Base-by-base conservation (phyloP, 2,329 filamentous ascomycete species). In the Herpotrichia juniperi region DNA sequence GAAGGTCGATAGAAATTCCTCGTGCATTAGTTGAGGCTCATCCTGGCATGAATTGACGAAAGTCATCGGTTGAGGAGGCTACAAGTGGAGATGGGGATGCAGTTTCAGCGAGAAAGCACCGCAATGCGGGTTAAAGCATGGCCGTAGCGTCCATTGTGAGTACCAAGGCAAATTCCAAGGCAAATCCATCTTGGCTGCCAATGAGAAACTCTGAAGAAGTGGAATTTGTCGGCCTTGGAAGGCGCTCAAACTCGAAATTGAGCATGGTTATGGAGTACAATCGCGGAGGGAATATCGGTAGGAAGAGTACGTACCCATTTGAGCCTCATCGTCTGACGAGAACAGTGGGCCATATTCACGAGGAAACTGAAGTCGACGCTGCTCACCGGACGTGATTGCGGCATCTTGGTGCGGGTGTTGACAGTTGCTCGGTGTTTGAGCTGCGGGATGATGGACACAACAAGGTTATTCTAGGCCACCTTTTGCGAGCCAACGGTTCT, bases 231-330 rank as follows among this genome's bases (percentile, higher is more conserved):
- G 34, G 31, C 28, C 21, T 45, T 39, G 22, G 25, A 30, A 48
- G 28, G 8, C n/a, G 12, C 45, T 40, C 40, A 34, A 19, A 28
- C 34, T 30, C 19, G 45, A 31, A 11, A 24, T 25, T 42, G 25
- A 21, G 35, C n/a, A 14, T 16, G 46, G n/a, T 46, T 24, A 25
- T 37, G 44, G 10, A 31, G 26, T 16, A 34, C 14, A n/a, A 37
- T 37, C 16, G 16, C 59, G 57, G 59, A 46, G 56, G 47, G 57
- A 55, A 50, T 60, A 25, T 60, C 59, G 59, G 59, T 26, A 16
- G 54, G 49, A 58, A 58, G 59, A 35, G 16, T 37, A 34, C 31
- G 45, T 44, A 25, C 39, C 50, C 50, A 58, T 48, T 48, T 53
- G 50, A 59, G 54, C 50, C 50, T 57, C 54, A 49, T 42, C 42